These are phyloP conservation scores for Epithele typhae DNA, from an alignment of 768 basidiomycete species.

Conservation along the genomic window DNA sequence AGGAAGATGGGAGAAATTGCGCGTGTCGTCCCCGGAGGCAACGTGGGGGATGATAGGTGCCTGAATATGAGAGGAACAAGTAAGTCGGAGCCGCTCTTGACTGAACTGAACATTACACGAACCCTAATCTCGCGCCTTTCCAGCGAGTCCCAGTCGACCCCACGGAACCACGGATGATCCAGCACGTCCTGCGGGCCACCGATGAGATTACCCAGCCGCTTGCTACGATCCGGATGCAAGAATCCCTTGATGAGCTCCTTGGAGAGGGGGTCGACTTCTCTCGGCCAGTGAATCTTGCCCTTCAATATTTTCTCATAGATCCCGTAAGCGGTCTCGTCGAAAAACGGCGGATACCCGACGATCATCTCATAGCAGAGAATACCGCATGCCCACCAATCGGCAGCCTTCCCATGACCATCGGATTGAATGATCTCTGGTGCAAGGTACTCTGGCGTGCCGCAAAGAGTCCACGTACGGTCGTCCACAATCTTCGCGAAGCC, in stretches of 20 bases:
- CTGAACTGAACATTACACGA: slow-evolving; percentile 22
- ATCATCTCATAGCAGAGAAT: slow-evolving; percentile 98
- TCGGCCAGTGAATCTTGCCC: slow-evolving; percentile 88
- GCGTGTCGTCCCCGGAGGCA: slow-evolving; percentile 75
- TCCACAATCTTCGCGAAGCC: slow-evolving; percentile 98
- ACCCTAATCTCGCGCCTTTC: slow-evolving; percentile 86
- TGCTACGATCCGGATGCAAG: slow-evolving; percentile 86
- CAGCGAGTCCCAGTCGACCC: slow-evolving; percentile 88
- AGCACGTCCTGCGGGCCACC: slow-evolving; percentile 90
- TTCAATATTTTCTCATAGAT: slow-evolving; percentile 97
- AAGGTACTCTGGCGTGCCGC: slow-evolving; percentile 94
- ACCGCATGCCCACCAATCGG: slow-evolving; percentile 99
- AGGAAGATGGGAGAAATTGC: slow-evolving; percentile 79
- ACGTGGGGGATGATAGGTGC: slow-evolving; percentile 86
- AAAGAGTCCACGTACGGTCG: slow-evolving; percentile 97
- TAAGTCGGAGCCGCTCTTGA: slow-evolving; percentile 3
- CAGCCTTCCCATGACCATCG: slow-evolving; percentile 96
- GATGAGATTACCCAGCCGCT: slow-evolving; percentile 89
- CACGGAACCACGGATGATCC: slow-evolving; percentile 92
- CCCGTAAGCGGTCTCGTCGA: slow-evolving; percentile 95
- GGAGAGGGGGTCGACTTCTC: slow-evolving; percentile 83
- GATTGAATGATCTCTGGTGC: slow-evolving; percentile 98
- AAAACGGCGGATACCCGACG: slow-evolving; percentile 98
- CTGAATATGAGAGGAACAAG: slow-evolving; percentile 31
- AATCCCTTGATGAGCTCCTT: slow-evolving; percentile 86